These are phyloP conservation scores for Entamoeba invadens DNA, from an alignment of 208 protist genomes.

Conservation along the genomic window DNA sequence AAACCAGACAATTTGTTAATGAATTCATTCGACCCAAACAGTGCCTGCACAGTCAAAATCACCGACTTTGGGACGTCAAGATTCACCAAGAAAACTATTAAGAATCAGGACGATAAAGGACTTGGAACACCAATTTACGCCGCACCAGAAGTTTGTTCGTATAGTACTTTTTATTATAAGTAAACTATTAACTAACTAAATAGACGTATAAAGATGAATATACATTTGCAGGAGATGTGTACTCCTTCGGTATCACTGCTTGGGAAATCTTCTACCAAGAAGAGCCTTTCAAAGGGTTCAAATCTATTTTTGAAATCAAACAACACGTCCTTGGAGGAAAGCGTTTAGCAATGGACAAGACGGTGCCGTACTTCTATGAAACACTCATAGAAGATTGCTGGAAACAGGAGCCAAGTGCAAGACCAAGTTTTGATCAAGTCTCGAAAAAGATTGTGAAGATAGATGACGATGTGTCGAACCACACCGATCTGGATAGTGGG, in stretches of 20 bases:
- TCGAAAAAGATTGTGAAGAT: not conserved
- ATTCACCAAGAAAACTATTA: not conserved
- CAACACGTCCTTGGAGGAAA: not conserved
- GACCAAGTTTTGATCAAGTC: not conserved
- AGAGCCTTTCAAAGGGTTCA: not conserved
- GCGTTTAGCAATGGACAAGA: not conserved
- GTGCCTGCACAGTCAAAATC: not conserved
- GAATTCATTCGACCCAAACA: not conserved
- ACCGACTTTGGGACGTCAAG: constrained; percentile 2
- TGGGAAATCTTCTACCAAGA: not conserved
- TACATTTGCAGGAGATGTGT: not conserved
- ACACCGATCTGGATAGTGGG: not conserved
- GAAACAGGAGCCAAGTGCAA: not conserved
- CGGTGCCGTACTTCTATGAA: not conserved
- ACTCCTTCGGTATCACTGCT: too few relatives aligned
- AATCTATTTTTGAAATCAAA: not conserved
- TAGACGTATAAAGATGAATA: not conserved
- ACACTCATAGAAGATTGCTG: not conserved
- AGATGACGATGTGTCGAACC: not conserved
- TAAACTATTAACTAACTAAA: too few relatives aligned
- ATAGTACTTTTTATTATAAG: too few relatives aligned
- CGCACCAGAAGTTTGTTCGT: not conserved
- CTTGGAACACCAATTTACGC: not conserved
- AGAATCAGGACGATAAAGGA: too few relatives aligned
- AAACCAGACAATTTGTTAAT: not conserved